A percentile compares a stretch with the other conserved stretches of the same genome.
Conservation (phyloP, 2,329 filamentous ascomycete species). For the Colletotrichum endophyticum region DNA sequence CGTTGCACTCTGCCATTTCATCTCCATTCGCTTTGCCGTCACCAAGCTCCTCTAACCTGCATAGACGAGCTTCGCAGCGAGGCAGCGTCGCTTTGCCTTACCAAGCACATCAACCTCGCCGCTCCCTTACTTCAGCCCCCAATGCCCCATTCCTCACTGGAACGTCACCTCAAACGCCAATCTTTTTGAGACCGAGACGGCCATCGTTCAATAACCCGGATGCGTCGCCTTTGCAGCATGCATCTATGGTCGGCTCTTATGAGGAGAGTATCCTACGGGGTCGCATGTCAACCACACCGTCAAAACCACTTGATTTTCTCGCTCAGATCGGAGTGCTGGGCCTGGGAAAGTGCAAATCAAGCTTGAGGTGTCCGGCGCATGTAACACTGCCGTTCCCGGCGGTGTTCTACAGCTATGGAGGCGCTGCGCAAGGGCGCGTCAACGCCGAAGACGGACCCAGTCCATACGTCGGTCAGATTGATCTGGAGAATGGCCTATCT, state of each 20-base stretch:
- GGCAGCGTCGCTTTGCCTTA: constrained; percentile 69
- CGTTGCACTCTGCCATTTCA: constrained; percentile 67
- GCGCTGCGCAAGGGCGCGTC: constrained; percentile 65
- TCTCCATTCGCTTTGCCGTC: constrained; percentile 47
- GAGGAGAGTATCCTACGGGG: constrained; percentile 96
- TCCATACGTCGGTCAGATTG: constrained; percentile 92
- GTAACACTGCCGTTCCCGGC: constrained; percentile 91
- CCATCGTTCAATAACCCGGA: constrained; percentile 75
- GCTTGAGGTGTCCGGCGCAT: constrained; percentile 84
- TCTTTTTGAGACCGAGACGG: constrained; percentile 59
- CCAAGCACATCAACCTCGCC: constrained; percentile 79
- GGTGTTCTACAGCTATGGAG: constrained; percentile 93
- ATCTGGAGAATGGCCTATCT: constrained; percentile 81
- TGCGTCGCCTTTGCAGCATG: constrained; percentile 79
- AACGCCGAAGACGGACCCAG: constrained; percentile 85
- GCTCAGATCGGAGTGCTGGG: constrained; percentile 95
- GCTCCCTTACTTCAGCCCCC: constrained; percentile 71
- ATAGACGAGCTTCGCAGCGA: constrained; percentile 42
- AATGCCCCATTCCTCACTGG: constrained; percentile 40
- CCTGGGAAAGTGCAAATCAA: constrained; percentile 85
- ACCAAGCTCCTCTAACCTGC: constrained; percentile 28
- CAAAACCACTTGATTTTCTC: constrained; percentile 88
- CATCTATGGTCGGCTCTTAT: constrained; percentile 96
- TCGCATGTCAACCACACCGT: constrained; percentile 95
- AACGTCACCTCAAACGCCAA: constrained; percentile 55